phyloP scores from a whole-genome alignment of 2,329 filamentous ascomycete species.

The Botrytis tulipae region DNA sequence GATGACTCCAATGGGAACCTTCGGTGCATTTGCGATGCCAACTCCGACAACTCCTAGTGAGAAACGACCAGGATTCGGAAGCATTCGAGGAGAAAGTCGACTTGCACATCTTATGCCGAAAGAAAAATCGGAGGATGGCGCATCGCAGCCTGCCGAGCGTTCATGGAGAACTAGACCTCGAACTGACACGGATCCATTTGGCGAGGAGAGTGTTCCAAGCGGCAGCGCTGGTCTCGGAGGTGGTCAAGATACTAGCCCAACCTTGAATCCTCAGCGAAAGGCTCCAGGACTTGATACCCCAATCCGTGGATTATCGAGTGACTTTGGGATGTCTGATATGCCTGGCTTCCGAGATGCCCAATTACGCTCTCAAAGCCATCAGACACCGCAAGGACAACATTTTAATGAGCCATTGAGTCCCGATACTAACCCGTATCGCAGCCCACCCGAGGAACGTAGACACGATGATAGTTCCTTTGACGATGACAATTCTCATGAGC shows the following conservation, averaged over 20 bases:
- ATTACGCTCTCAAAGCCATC: slow-evolving; percentile 44
- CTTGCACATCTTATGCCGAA: slow-evolving; percentile 84
- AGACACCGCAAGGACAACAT: slow-evolving; percentile 40
- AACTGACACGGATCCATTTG: slow-evolving; percentile 73
- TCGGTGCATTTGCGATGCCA: slow-evolving; percentile 82
- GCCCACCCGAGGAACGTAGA: slow-evolving; percentile 62
- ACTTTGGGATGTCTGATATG: slow-evolving; percentile 63
- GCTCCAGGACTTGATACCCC: slow-evolving; percentile 47
- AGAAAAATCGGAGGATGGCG: slow-evolving; percentile 66
- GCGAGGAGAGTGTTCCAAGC: slow-evolving; percentile 59
- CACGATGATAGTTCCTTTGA: slow-evolving; percentile 45
- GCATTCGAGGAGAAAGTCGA: slow-evolving; percentile 72
- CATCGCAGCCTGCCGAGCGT: slow-evolving; percentile 51
- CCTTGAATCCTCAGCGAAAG: slow-evolving; percentile 44
- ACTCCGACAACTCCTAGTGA: slow-evolving; percentile 59
- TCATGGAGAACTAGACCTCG: slow-evolving; percentile 60
- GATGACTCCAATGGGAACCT: slow-evolving; percentile 75
- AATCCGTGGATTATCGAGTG: slow-evolving; percentile 45
- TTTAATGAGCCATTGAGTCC: slow-evolving; percentile 77
- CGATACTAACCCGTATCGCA: slow-evolving; percentile 94
- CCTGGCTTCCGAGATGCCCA: slow-evolving; percentile 57
- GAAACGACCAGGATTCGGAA: slow-evolving; percentile 68
- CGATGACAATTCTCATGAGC: slow-evolving; percentile 44
- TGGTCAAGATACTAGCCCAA: slow-evolving; percentile 65
- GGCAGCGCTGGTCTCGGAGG: slow-evolving; percentile 74